Conservation (phyloP, 2,329 filamentous ascomycete genomes). For the Apiospora sp. region DNA sequence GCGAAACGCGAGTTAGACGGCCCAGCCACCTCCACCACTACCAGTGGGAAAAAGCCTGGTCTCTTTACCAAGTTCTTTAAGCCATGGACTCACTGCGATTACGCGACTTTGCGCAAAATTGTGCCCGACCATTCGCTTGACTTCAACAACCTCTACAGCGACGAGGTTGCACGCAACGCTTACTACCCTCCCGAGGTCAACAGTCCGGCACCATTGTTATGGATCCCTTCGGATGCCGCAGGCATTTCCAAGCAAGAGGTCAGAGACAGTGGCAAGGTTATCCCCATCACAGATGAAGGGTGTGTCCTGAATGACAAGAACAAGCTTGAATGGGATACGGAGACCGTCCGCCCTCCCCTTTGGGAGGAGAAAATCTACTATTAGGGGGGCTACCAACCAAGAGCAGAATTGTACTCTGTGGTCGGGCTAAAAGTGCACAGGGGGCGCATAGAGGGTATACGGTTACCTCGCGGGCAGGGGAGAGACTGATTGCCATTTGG, state of each 20-base stretch:
- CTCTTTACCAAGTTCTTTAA: constrained; percentile 75
- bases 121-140: constrained; percentile 65
- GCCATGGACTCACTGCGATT: constrained; percentile 80
- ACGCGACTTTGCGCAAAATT: constrained; percentile 72
- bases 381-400: constrained; percentile 29
- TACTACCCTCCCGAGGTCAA: constrained; percentile 78
- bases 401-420: neutral
- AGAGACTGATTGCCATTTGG: neutral
- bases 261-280: constrained; percentile 72
- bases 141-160: constrained; percentile 64
- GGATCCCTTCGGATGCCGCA: constrained; percentile 80
- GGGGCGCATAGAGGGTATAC: neutral
- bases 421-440: neutral
- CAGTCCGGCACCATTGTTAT: constrained; percentile 72
- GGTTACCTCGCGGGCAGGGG: neutral
- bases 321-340: constrained; percentile 46
- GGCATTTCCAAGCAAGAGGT: constrained; percentile 83
- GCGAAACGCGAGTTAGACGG: constrained; percentile 37
- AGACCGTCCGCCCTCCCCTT: constrained; percentile 42
- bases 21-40: constrained; percentile 29
- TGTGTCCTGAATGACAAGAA: constrained; percentile 76
- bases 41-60: constrained; percentile 58
- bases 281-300: constrained; percentile 83
- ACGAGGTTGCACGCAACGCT: constrained; percentile 69
- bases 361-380: constrained; percentile 47